Evolutionary conservation across 2,329 filamentous ascomycete genomes (phyloP).

Genomic region (Colletotrichum australisinense): DNA sequence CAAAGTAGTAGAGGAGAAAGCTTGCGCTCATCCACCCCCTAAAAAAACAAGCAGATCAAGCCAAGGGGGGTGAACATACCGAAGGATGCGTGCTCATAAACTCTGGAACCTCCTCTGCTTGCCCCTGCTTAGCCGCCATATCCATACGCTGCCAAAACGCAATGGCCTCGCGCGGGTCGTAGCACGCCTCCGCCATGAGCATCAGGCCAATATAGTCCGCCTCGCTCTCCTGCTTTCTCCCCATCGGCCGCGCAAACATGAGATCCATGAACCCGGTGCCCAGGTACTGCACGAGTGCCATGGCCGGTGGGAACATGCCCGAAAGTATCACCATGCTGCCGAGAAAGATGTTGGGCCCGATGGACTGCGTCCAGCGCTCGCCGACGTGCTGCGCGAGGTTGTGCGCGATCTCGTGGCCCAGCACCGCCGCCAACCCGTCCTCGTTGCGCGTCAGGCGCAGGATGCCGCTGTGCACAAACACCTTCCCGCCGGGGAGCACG

Average conservation of each 20-base stretch:
- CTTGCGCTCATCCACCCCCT: not conserved
- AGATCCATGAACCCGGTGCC: conserved; percentile 67
- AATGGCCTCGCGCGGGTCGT: conserved; percentile 75
- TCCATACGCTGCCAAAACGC: conserved; percentile 78
- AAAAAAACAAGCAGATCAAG: not conserved
- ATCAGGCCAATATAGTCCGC: conserved; percentile 85
- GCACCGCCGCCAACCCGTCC: conserved; percentile 77
- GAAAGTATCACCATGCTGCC: conserved; percentile 62
- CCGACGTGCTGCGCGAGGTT: conserved; percentile 76
- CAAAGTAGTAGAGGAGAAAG: not conserved
- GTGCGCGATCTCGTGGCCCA: conserved; percentile 85
- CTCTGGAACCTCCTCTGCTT: conserved; percentile 68
- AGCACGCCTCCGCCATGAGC: conserved; percentile 87
- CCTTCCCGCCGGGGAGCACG: conserved; percentile 81
- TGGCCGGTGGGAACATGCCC: conserved; percentile 54
- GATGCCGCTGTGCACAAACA: conserved; percentile 83
- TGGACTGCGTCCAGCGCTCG: conserved; percentile 69
- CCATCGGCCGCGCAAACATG: conserved; percentile 75
- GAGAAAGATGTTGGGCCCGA: conserved; percentile 63
- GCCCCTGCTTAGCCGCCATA: conserved; percentile 48
- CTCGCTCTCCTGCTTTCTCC: conserved; percentile 78
- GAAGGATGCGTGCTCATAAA: conserved; percentile 83
- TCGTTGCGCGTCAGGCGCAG: conserved; percentile 74
- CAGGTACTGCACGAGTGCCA: conserved; percentile 53
- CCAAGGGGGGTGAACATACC: conserved; percentile 53